Conservation (phyloP, 371 early-diverging fungal species). For the Mortierella sp. region DNA sequence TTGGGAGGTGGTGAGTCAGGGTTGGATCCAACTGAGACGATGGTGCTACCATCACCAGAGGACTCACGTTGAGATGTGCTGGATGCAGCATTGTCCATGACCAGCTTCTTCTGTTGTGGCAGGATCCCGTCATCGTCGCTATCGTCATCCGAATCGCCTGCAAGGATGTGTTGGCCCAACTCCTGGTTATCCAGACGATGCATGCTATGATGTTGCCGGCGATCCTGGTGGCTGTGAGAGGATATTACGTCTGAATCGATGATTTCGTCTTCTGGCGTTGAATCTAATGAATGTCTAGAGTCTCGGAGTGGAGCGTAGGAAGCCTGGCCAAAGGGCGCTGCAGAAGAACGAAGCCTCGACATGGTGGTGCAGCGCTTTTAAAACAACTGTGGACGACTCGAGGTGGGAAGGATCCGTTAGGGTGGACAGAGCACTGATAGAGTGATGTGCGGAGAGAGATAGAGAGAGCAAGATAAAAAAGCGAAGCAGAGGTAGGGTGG, state of each 20-base stretch:
- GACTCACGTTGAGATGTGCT: slow-evolving; percentile 4
- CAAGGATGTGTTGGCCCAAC: slow-evolving; percentile 3
- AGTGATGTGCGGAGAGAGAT: neutral
- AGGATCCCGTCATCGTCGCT: slow-evolving; percentile 5
- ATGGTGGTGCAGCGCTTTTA: slow-evolving; percentile 12
- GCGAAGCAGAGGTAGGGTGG: neutral
- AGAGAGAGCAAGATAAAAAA: neutral
- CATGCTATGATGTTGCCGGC: neutral
- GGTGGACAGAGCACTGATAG: neutral
- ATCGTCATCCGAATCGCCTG: slow-evolving; percentile 21
- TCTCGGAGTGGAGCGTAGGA: slow-evolving; percentile 37
- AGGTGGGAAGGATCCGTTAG: no score
- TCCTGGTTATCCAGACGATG: slow-evolving; percentile 1
- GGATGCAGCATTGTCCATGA: neutral
- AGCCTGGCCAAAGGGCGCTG: slow-evolving; percentile 38
- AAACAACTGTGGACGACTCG: no score
- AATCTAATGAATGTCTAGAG: slow-evolving; percentile 27
- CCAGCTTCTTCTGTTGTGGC: neutral
- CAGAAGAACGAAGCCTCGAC: slow-evolving; percentile 44
- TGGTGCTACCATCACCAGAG: slow-evolving; percentile 20
- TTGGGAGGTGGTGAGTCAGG: slow-evolving; percentile 22
- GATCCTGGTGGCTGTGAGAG: neutral
- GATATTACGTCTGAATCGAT: slow-evolving; percentile 38
- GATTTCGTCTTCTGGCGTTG: slow-evolving; percentile 32
- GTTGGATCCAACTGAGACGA: slow-evolving; percentile 18